Conservation (phyloP, 208 protist genomes). For the Trypanosomatidae sp. region DNA sequence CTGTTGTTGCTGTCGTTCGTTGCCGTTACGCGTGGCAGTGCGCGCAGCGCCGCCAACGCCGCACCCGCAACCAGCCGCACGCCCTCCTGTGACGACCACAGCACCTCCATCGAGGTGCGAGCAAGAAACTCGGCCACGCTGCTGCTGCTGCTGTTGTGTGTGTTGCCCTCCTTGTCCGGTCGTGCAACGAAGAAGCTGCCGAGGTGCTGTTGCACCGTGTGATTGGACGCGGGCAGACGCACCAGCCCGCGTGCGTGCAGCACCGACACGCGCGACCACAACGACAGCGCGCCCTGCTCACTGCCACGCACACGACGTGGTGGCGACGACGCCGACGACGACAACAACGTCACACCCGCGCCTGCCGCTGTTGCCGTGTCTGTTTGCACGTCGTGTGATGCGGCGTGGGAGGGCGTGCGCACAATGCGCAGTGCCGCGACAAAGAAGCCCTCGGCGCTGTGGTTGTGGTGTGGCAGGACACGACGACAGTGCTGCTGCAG, state of each 20-base stretch:
- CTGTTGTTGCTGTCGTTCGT: too few species aligned
- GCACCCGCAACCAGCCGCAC: slow-evolving; percentile 19
- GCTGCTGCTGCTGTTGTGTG: neutral
- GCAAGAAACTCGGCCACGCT: slow-evolving; percentile 3
- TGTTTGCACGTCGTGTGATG: neutral
- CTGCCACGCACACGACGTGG: slow-evolving; percentile 4
- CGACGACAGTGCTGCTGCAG: slow-evolving; percentile 32
- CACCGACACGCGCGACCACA: slow-evolving; percentile 1
- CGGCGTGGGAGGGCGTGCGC: neutral
- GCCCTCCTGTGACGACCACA: slow-evolving; percentile 28
- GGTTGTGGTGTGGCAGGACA: slow-evolving; percentile 53
- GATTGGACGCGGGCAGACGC: slow-evolving; percentile 5
- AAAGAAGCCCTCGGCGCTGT: slow-evolving; percentile 63
- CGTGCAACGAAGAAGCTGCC: slow-evolving; percentile 11
- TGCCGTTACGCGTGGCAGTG: slow-evolving; percentile 3
- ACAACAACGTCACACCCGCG: neutral
- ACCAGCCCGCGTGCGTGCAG: slow-evolving; percentile 11
- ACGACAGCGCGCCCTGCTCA: slow-evolving; percentile 3
- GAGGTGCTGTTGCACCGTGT: slow-evolving; percentile 11
- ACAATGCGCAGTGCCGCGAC: slow-evolving; percentile 26
- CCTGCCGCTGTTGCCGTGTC: neutral
- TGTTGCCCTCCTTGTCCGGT: neutral
- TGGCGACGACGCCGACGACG: slow-evolving; percentile 2
- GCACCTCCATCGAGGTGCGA: slow-evolving; percentile 3
- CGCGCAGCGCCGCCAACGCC: slow-evolving; percentile 9